A percentile compares a stretch with the other conserved stretches of the same genome.
Evolutionary conservation across 1,284 basidiomycete species (phyloP).

Genomic region (Heterobasidion annosum): DNA sequence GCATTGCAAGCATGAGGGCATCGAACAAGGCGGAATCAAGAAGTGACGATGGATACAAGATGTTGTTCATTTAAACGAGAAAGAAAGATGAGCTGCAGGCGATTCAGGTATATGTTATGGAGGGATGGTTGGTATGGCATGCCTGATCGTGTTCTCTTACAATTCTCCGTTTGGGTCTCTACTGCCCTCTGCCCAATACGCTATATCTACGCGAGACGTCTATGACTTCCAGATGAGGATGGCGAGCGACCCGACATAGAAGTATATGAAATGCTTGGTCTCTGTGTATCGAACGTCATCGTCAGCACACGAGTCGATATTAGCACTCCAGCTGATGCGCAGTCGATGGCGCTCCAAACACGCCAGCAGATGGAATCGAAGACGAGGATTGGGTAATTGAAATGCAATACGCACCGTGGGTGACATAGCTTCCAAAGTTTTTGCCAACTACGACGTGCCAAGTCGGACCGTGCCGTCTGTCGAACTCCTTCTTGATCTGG

Average conservation of each 20-base stretch:
- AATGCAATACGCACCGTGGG: conserved; percentile 60
- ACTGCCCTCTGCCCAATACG: background rate
- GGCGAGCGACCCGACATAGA: conserved; percentile 84
- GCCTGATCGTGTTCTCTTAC: background rate
- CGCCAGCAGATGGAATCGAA: background rate
- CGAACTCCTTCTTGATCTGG: conserved; percentile 96
- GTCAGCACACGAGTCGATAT: background rate
- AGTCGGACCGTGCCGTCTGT: conserved; percentile 84
- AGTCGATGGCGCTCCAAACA: background rate
- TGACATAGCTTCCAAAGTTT: conserved; percentile 97
- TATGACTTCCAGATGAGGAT: conserved; percentile 94
- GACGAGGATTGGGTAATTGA: conserved; percentile 3
- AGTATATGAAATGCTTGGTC: conserved; percentile 97
- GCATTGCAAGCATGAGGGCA: background rate
- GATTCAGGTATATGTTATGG: background rate
- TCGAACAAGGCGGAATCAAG: background rate
- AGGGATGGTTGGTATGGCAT: background rate
- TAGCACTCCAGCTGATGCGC: background rate
- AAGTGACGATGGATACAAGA: background rate
- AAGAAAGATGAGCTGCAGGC: background rate
- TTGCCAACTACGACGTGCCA: conserved; percentile 99
- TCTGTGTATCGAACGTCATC: conserved; percentile 37
- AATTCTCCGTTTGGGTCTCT: background rate
- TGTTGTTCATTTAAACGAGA: background rate
- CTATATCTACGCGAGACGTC: conserved; percentile 13